Conservation (phyloP, 768 basidiomycete genomes). For the Suillus fuscotomentosus region DNA sequence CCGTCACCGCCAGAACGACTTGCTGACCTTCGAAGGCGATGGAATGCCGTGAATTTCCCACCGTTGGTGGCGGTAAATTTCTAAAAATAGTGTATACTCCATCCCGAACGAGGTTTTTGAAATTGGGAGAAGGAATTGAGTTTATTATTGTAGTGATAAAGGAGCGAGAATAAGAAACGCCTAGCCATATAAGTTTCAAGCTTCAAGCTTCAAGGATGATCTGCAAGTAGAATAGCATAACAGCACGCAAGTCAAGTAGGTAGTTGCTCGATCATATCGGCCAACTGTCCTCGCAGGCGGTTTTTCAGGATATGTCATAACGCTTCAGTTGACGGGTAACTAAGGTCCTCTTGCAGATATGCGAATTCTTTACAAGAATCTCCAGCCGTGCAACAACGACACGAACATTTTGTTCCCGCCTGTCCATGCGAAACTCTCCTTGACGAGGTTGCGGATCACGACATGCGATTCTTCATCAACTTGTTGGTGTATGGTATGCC, state of each 20-base stretch:
- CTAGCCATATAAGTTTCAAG: too few relatives aligned
- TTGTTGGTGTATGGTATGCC: not conserved
- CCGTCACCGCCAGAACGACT: not conserved
- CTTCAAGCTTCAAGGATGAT: too few relatives aligned
- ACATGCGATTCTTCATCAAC: not conserved
- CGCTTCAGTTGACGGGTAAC: not conserved
- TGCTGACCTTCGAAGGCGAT: slow-evolving; percentile 1
- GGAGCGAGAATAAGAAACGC: not conserved
- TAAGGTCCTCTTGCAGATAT: not conserved
- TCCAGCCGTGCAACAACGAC: not conserved
- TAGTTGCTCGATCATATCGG: slow-evolving; percentile 20
- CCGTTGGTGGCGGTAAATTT: slow-evolving; percentile 1
- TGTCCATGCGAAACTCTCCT: not conserved
- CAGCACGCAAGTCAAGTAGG: not conserved
- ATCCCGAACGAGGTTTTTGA: too few relatives aligned
- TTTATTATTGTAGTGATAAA: too few relatives aligned
- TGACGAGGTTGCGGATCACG: not conserved
- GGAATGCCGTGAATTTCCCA: slow-evolving; percentile 1
- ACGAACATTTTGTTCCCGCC: not conserved
- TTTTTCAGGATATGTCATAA: slow-evolving; percentile 20
- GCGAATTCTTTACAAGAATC: not conserved
- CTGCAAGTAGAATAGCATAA: not conserved
- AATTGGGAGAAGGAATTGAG: too few relatives aligned
- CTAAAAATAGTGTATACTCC: not conserved
- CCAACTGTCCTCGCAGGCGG: slow-evolving; percentile 23